Evolutionary conservation across 2,329 filamentous ascomycete species (phyloP).

Genomic region (Colletotrichum kahawae): DNA sequence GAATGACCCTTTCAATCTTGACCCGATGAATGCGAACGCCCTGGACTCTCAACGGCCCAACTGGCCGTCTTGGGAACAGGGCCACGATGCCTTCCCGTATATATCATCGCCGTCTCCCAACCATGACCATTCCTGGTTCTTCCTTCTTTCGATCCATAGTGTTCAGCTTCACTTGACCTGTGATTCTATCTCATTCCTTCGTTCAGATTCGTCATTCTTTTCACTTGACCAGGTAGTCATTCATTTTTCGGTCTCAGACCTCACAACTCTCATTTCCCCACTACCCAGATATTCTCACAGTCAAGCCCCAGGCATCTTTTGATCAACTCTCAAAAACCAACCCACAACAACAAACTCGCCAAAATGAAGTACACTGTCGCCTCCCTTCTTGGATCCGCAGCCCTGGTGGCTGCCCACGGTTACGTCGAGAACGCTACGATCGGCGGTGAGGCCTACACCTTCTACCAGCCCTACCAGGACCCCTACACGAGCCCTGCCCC

Average conservation of each 20-base stretch:
- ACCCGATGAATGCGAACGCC: not conserved
- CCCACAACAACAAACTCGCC: not conserved
- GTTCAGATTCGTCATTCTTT: conserved; percentile 22
- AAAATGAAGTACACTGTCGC: conserved; percentile 26
- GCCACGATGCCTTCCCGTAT: conserved; percentile 3
- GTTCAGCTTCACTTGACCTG: conserved; percentile 21
- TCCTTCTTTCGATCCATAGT: conserved; percentile 10
- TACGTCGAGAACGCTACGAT: conserved; percentile 52
- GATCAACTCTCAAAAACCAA: not conserved
- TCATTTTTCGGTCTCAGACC: conserved; percentile 21
- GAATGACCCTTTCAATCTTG: conserved; percentile 17
- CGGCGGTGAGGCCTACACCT: conserved; percentile 36
- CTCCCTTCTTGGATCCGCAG: conserved; percentile 34
- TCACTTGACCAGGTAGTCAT: conserved; percentile 23
- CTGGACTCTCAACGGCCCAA: not conserved
- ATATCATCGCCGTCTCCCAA: conserved; percentile 4
- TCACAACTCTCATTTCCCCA: conserved; percentile 7
- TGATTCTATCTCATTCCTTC: conserved; percentile 22
- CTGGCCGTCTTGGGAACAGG: conserved; percentile 6
- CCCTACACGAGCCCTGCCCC: conserved; percentile 45
- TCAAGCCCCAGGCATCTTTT: conserved; percentile 2
- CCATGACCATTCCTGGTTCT: not conserved
- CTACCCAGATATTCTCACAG: conserved; percentile 15
- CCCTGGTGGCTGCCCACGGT: conserved; percentile 53
- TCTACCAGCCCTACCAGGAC: conserved; percentile 45